These are phyloP conservation scores for Ascochyta koolunga DNA, from an alignment of 2,329 filamentous ascomycete genomes.

Conservation along the genomic window DNA sequence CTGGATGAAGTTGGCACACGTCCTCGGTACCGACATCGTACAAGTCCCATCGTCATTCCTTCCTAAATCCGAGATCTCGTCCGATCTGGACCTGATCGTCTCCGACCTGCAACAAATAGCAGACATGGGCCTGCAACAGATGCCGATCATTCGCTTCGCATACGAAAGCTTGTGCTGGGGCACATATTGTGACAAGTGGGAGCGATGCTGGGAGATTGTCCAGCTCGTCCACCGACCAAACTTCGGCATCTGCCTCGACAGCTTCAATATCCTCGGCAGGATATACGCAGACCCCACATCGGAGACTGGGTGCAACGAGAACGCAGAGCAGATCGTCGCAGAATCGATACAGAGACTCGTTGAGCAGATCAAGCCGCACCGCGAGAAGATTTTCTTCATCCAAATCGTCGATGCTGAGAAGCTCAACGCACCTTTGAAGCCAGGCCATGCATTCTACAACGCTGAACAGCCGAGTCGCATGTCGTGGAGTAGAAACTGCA, in stretches of 20 bases:
- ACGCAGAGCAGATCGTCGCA: conserved; percentile 62
- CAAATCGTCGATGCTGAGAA: conserved; percentile 78
- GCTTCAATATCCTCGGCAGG: conserved; percentile 75
- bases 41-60: conserved; percentile 77
- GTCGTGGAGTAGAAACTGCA: conserved; percentile 79
- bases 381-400: conserved; percentile 73
- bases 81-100: conserved; percentile 63
- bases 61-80: conserved; percentile 56
- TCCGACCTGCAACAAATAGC: conserved; percentile 69
- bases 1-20: conserved; percentile 71
- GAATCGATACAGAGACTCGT: conserved; percentile 63
- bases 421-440: conserved; percentile 62
- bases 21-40: conserved; percentile 72
- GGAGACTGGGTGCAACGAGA: conserved; percentile 54
- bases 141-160: conserved; percentile 68
- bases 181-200: conserved; percentile 73
- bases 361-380: conserved; percentile 57
- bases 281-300: conserved; percentile 72
- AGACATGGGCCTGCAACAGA: conserved; percentile 66
- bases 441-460: conserved; percentile 65
- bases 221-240: conserved; percentile 69
- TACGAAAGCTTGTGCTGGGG: conserved; percentile 79
- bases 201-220: conserved; percentile 72
- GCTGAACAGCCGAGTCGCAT: conserved; percentile 67
- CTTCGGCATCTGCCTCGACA: conserved; percentile 79